Evolutionary conservation across 768 basidiomycete genomes (phyloP), one percentile per base, ranked within the genome.

Genomic region (Boletus edulis): DNA sequence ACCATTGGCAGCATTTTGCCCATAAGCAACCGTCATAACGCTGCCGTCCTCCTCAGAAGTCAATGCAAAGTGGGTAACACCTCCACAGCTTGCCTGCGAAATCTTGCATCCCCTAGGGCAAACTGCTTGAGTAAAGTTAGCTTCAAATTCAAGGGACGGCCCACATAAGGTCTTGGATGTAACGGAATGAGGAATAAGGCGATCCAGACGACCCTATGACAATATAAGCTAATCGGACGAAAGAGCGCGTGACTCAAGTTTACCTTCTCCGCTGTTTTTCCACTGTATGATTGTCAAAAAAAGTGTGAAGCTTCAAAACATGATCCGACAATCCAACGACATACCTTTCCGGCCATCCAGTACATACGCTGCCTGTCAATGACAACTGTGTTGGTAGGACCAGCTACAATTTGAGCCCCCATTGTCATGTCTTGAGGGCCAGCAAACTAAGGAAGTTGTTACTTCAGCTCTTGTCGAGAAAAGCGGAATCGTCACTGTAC

Each of bases 201-300:
- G 90, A 92, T 12, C 92, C 92, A 15, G 82, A 82, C n/a, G 94
- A 94, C 24, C 92, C 90, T 89, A 41, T n/a, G 35, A 45, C n/a
- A 50, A n/a, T n/a, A 15, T 57, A n/a, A 49, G 60, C 51, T 50
- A 35, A 49, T 46, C 34, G 49, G 39, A 31, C 5, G 14, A 39
- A 35, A 39, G 14, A 37, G 42, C 11, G 17, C 42, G 35, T 14
- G 32, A 27, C 31, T 35, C 15, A 9, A 32, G 20, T 62, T 49
- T 62, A 83, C 94, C 95, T 71, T 97, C 95, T 12, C 95, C 95
- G 7, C 92, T 94, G 59, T 86, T 91, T 72, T 98, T 98, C 91
- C 91, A 98, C 84, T 94, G 69, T 39, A 65, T 63, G 41, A 73
- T 62, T 55, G 55, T 51, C 29, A 51, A 27, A 20, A 20, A 51